Percentiles rank a stretch among this genome's conserved stretches.
Conservation (phyloP, 208 protist genomes). For the Trypanosoma rangeli region DNA sequence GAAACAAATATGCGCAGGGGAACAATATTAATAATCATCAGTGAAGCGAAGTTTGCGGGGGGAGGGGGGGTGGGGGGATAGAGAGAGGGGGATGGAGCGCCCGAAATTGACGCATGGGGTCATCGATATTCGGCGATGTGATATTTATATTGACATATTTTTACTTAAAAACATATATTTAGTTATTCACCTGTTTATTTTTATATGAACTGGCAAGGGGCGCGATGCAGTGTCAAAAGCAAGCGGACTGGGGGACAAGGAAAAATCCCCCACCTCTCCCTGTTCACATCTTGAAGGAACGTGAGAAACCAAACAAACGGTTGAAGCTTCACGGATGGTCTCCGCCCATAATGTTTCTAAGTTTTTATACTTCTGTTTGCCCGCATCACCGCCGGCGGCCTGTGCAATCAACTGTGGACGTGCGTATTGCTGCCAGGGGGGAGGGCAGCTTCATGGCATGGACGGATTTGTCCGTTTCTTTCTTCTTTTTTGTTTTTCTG, state of each 20-base stretch:
- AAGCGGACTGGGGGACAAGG: not conserved
- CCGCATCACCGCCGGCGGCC: no score
- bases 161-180: no score
- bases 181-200: no score
- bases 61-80: no score
- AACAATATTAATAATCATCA: no score
- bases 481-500: slow-evolving; percentile 4
- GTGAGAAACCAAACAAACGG: not conserved
- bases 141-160: no score
- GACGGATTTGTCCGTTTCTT: not conserved
- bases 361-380: not conserved
- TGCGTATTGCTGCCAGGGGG: not conserved
- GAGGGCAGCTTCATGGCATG: not conserved
- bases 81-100: no score
- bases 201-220: no score
- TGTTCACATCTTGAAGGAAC: not conserved
- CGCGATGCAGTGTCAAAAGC: no score
- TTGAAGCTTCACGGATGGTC: not conserved
- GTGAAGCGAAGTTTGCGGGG: no score
- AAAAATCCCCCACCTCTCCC: not conserved
- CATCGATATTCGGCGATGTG: no score
- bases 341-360: not conserved
- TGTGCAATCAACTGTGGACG: not conserved
- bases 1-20: not conserved
- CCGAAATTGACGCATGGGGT: no score